Base-by-base conservation (phyloP, 352 stramenopile genomes). In the Thalassiosira pacifica region DNA sequence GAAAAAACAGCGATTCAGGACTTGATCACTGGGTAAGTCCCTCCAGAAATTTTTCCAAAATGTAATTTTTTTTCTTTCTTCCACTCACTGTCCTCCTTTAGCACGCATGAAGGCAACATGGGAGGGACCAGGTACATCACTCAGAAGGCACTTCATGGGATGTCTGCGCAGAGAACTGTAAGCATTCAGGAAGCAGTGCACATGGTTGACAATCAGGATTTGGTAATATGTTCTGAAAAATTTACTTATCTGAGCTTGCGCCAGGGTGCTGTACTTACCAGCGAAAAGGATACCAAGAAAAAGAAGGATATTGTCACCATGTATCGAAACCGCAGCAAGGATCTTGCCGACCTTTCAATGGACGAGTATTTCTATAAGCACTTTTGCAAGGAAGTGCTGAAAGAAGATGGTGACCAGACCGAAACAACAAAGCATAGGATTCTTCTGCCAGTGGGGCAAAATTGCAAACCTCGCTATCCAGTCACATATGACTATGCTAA, bases 161-260 rank as follows among this genome's bases (percentile, higher is more conserved):
- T 80, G 22, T 63, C 61, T 2, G 61, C 24, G 18, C 37, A 80
- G 18, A 52, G 72, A 42, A 3, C 31, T 9, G 52, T 80, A 8
- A 63, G 59, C n/a, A 42, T 73, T 8, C 66, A 75, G 24, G 75
- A 83, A 26, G 75, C 75, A 2, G 52, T 68, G 53, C 75, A 83
- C 24, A 24, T 69, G 45, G 27, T 83, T 2, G 75, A 76, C 37
- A 55, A 74, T 31, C 64, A 69, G 24, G 29, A 45, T 48, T 34
- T 83, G n/a, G 55, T 66, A 29, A 63, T 83, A n/a, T 83, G 75
- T 76, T 83, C 75, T 4, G 75, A 83, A 10, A 60, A 37, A 22
- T 53, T 76, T 22, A 76, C 52, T 5, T 19, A 61, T 11, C 19
- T 80, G 16, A 80, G 72, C 40, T 26, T 80, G 9, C 18, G 37